Evolutionary conservation across 2,329 filamentous ascomycete genomes (phyloP).

Genomic region (Pestalotiopsis sp.): DNA sequence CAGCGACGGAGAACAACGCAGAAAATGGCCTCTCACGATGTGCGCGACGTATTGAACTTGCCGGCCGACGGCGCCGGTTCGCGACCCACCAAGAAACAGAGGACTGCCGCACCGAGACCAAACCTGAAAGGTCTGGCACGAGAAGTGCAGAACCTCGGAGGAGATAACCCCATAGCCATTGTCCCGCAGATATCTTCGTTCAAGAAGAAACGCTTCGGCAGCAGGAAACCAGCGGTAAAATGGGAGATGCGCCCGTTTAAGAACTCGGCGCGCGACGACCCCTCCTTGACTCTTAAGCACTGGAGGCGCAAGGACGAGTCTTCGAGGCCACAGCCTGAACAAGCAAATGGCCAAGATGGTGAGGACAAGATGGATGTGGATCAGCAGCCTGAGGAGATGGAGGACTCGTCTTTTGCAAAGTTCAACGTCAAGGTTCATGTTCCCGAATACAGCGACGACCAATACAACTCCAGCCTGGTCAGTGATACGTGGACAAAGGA

Average conservation of each 20-base stretch:
- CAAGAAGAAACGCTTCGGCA: constrained; percentile 58
- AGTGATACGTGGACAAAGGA: constrained; percentile 83
- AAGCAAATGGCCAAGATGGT: constrained; percentile 23
- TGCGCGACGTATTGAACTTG: constrained; percentile 86
- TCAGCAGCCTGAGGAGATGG: constrained; percentile 38
- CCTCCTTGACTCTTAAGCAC: constrained; percentile 68
- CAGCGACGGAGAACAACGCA: not conserved
- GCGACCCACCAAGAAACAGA: constrained; percentile 74
- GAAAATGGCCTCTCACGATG: constrained; percentile 73
- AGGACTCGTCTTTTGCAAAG: constrained; percentile 74
- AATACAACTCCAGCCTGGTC: constrained; percentile 76
- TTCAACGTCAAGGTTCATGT: constrained; percentile 82
- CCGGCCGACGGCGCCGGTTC: constrained; percentile 57
- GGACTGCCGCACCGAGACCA: constrained; percentile 58
- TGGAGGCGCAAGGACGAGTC: constrained; percentile 63
- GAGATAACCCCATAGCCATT: constrained; percentile 67
- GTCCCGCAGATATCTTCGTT: constrained; percentile 60
- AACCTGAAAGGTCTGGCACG: constrained; percentile 65
- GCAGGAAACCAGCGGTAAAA: constrained; percentile 53
- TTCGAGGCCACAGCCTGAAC: constrained; percentile 11
- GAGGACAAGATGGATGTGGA: constrained; percentile 36
- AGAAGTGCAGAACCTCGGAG: constrained; percentile 65
- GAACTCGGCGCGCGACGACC: constrained; percentile 75
- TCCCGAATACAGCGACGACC: constrained; percentile 81
- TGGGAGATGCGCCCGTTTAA: constrained; percentile 73